These are phyloP conservation scores for Rhizophagus sp. DNA, from an alignment of 192 early-diverging fungal genomes.

Conservation along the genomic window DNA sequence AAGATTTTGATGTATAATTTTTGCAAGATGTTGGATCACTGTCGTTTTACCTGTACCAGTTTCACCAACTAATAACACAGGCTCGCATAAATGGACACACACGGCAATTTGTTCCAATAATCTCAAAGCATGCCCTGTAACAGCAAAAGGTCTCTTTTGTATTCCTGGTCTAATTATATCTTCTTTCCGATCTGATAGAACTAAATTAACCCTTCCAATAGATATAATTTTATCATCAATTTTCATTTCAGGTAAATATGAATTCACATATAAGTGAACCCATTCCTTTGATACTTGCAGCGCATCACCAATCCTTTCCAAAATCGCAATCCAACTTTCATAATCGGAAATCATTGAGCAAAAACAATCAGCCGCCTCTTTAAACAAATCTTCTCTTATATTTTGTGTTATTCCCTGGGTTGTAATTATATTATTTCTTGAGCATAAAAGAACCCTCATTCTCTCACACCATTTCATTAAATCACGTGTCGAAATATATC, in stretches of 20 bases:
- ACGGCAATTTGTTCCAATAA: conserved; percentile 87
- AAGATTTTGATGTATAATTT: conserved; percentile 70
- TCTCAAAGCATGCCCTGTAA: conserved; percentile 77
- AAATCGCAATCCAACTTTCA: conserved; percentile 59
- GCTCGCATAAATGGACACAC: conserved; percentile 77
- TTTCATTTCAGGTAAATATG: conserved; percentile 65
- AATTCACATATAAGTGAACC: conserved; percentile 68
- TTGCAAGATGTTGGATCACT: conserved; percentile 88
- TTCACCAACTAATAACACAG: conserved; percentile 91
- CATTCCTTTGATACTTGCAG: conserved; percentile 69
- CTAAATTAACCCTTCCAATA: conserved; percentile 60
- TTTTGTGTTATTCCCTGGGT: conserved; percentile 42
- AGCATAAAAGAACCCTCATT: conserved; percentile 52
- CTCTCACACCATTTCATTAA: conserved; percentile 90
- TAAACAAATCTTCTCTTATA: conserved; percentile 69
- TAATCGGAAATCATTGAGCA: conserved; percentile 77
- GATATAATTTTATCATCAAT: conserved; percentile 40
- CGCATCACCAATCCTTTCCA: conserved; percentile 64
- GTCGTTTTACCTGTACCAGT: conserved; percentile 99
- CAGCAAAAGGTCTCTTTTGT: conserved; percentile 73
- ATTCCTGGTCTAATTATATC: conserved; percentile 35
- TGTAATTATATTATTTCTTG: conserved; percentile 33
- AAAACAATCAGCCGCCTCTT: conserved; percentile 88
- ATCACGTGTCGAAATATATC: conserved; percentile 78
- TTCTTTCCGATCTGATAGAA: conserved; percentile 36